Evolutionary conservation across 225 moss, liverwort and hornwort genomes (phyloP).

Genomic region (Pseudoscleropodium purum): DNA sequence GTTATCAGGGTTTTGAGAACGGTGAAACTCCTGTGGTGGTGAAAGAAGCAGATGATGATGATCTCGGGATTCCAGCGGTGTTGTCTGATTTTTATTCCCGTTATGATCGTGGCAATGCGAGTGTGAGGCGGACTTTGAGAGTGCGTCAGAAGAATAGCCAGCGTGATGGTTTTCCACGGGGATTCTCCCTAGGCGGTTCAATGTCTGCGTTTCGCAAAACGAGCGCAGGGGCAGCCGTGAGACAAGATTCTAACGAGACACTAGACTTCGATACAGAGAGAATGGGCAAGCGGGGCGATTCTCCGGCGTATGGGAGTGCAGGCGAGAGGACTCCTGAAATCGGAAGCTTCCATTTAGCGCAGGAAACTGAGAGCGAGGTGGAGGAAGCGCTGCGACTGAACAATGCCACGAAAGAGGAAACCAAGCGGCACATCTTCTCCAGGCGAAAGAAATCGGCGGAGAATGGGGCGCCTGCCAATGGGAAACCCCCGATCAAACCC

Average conservation of each 20-base stretch:
- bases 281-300: not conserved
- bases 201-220: not conserved
- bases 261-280: slow-evolving; percentile 8
- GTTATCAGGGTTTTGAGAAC: not conserved
- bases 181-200: slow-evolving; percentile 11
- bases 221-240: not conserved
- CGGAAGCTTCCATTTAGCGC: slow-evolving; percentile 13
- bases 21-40: not conserved
- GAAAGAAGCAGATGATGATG: not conserved
- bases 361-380: slow-evolving; percentile 4
- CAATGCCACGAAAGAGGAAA: not conserved
- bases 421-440: not conserved
- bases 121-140: not conserved
- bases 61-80: not conserved
- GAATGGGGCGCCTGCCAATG: not conserved
- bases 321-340: slow-evolving; percentile 3
- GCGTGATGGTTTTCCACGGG: slow-evolving; percentile 29
- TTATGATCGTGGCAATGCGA: slow-evolving; percentile 3
- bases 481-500: not conserved
- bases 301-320: not conserved
- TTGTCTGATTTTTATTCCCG: not conserved
- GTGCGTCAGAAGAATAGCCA: not conserved
- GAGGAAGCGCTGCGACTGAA: not conserved
- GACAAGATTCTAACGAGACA: not conserved
- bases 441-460: slow-evolving; percentile 9